Evolutionary conservation across 768 basidiomycete genomes (phyloP).

Genomic region (Macrocybe gigantea): DNA sequence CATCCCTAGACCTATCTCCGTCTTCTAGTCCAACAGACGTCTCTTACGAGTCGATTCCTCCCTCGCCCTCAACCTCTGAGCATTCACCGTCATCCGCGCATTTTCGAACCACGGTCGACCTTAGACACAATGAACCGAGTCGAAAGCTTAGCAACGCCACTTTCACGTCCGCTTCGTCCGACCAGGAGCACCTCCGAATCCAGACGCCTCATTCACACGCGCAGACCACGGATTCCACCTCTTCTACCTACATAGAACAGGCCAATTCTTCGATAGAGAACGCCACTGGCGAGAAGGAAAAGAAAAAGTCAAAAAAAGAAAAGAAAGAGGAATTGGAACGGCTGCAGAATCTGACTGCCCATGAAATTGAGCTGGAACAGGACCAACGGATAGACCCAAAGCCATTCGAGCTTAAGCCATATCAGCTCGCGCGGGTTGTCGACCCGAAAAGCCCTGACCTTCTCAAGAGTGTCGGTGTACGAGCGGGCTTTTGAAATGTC

Average conservation of each 20-base stretch:
- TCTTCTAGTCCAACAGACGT: constrained; percentile 29
- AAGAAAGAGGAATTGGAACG: constrained; percentile 19
- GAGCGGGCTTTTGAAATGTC: constrained; percentile 56
- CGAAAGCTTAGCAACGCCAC: constrained; percentile 59
- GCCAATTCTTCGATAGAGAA: too few species aligned
- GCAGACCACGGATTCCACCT: constrained; percentile 29
- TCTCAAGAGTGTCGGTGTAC: constrained; percentile 64
- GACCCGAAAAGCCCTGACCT: constrained; percentile 80
- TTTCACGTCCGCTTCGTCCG: constrained; percentile 43
- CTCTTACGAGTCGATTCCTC: constrained; percentile 40
- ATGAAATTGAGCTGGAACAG: constrained; percentile 31
- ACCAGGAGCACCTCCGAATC: constrained; percentile 34
- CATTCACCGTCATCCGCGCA: constrained; percentile 46
- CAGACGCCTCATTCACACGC: constrained; percentile 28
- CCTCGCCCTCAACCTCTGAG: constrained; percentile 73
- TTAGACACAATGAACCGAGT: constrained; percentile 65
- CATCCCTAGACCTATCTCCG: too few species aligned
- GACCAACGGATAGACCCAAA: constrained; percentile 45
- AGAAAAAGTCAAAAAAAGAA: constrained; percentile 18
- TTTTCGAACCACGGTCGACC: constrained; percentile 45
- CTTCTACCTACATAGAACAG: constrained; percentile 21
- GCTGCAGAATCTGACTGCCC: constrained; percentile 18
- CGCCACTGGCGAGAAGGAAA: constrained; percentile 15
- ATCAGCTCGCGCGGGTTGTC: constrained; percentile 74
- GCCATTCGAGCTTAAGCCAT: constrained; percentile 73